Evolutionary conservation across 2,329 filamentous ascomycete genomes (phyloP), one percentile per base, ranked within the genome.

Genomic region (Corinectria fuckeliana): DNA sequence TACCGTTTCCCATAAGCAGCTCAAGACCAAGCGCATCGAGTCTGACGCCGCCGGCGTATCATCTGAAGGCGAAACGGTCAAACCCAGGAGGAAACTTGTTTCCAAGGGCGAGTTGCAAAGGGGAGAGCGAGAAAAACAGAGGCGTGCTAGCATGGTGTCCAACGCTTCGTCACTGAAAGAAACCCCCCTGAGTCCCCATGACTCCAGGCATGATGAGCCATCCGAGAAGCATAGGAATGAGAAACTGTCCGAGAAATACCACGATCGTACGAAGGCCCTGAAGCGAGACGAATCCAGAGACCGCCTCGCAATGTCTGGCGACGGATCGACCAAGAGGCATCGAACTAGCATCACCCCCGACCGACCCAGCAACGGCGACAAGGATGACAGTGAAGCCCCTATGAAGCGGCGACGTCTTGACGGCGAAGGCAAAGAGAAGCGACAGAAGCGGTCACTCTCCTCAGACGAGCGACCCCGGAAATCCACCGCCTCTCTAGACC

Each of bases 51-150:
- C 81, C 13, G 79, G 76, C 2, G 75, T 79, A 6, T 85, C 83
- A 0, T 87, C 85, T 30, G 84, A 84, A 68, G 86, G 81, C 2
- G 85, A 87, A 69, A 73, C 82, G 8, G 72, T 79, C 20, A 89
- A 88, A 69, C 86, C 86, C 2, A 77, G 87, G 21, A 80, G 85
- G 36, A 90, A 88, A 69, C 79, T 90, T 10, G 80, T 89, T 18
- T 89, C 87, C 1, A 87, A 87, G 32, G 83, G 82, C 50, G 87
- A 89, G 56, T 73, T 88, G 36, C 85, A n/a, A n/a, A n/a, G 86
- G 61, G 84, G 83, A 9, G 84, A 87, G 68, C 78, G 83, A 16
- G 82, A 86, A 53, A 84, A 83, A 71, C 83, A 87, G 63, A 79
- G 85, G 16, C 83, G 86, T 6, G 78, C 82, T 42, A 88, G 85